A percentile compares a stretch with the other conserved stretches of the same genome.
phyloP scores from a whole-genome alignment of 1,284 basidiomycete species.

The Gymnopus androsaceus region DNA sequence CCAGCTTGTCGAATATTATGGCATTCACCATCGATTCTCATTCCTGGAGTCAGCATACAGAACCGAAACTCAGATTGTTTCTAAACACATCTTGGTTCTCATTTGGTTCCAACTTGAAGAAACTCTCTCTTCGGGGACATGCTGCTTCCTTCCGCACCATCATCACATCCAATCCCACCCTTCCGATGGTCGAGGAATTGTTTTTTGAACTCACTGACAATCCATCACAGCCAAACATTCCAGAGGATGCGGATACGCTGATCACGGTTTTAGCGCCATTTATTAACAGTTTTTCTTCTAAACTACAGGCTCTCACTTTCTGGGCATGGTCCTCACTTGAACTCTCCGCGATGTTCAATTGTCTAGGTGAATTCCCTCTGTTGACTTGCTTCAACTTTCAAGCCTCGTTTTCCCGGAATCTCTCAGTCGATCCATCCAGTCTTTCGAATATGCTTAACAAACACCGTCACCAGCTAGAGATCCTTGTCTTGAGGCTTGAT shows the following conservation, averaged over 20 bases:
- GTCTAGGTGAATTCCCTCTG: conserved; percentile 32
- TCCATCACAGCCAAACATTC: conserved; percentile 19
- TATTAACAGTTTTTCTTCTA: conserved; percentile 34
- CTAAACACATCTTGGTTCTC: conserved; percentile 37
- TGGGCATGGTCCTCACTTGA: conserved; percentile 40
- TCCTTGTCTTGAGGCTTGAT: conserved; percentile 41
- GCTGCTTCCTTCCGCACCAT: conserved; percentile 36
- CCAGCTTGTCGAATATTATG: conserved; percentile 32
- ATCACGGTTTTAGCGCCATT: conserved; percentile 37
- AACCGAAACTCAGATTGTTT: conserved; percentile 31
- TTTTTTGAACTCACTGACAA: conserved; percentile 40
- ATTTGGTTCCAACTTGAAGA: conserved; percentile 36
- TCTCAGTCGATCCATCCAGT: conserved; percentile 34
- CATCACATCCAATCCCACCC: conserved; percentile 31
- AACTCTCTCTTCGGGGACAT: conserved; percentile 39
- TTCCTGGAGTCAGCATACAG: conserved; percentile 34
- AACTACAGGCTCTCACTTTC: conserved; percentile 33
- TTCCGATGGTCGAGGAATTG: conserved; percentile 34
- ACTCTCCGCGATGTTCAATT: conserved; percentile 36
- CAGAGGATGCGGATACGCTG: conserved; percentile 26
- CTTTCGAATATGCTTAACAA: conserved; percentile 33
- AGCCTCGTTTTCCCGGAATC: conserved; percentile 40
- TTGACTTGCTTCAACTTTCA: conserved; percentile 37
- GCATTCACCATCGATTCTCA: conserved; percentile 33
- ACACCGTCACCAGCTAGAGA: conserved; percentile 31